phyloP scores from a whole-genome alignment of 306 rosid genomes.

The Malus sylvestris region DNA sequence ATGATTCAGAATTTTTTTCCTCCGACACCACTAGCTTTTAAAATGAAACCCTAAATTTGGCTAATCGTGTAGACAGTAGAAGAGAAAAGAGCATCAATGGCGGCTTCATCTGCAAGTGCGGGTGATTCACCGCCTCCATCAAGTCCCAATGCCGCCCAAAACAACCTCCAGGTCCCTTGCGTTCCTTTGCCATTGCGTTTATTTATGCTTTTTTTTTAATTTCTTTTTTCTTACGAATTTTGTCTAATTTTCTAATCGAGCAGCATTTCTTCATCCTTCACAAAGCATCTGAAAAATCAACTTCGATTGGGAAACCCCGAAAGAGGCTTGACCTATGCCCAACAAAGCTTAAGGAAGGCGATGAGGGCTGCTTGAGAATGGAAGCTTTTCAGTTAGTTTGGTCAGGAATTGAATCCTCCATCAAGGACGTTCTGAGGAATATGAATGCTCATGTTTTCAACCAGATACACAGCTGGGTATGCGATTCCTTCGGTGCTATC shows the following conservation, averaged over 20 bases:
- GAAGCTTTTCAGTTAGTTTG: constrained; percentile 56
- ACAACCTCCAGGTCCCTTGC: constrained; percentile 18
- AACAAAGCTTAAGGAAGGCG: constrained; percentile 12
- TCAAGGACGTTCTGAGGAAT: constrained; percentile 61
- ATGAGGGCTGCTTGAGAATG: constrained; percentile 27
- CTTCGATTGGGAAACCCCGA: constrained; percentile 13
- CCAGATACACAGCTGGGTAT: constrained; percentile 59
- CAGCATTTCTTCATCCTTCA: constrained; percentile 80
- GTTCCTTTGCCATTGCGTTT: no score
- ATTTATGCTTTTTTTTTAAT: background rate
- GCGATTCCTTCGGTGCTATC: constrained; percentile 45
- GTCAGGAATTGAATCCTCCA: constrained; percentile 61
- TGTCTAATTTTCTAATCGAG: background rate
- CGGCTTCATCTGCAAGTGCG: background rate
- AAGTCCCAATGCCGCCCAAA: constrained; percentile 6
- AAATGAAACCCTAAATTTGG: constrained; percentile 27
- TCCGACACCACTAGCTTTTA: constrained; percentile 21
- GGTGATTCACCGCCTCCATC: constrained; percentile 13
- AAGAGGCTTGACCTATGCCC: constrained; percentile 47
- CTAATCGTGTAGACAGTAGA: background rate
- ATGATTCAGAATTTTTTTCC: constrained; percentile 25
- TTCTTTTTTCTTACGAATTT: background rate
- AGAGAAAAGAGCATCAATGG: background rate
- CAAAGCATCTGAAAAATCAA: constrained; percentile 37
- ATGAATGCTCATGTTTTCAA: constrained; percentile 49